Conservation (phyloP, 2,329 filamentous ascomycete genomes). For the Phoma herbarum region DNA sequence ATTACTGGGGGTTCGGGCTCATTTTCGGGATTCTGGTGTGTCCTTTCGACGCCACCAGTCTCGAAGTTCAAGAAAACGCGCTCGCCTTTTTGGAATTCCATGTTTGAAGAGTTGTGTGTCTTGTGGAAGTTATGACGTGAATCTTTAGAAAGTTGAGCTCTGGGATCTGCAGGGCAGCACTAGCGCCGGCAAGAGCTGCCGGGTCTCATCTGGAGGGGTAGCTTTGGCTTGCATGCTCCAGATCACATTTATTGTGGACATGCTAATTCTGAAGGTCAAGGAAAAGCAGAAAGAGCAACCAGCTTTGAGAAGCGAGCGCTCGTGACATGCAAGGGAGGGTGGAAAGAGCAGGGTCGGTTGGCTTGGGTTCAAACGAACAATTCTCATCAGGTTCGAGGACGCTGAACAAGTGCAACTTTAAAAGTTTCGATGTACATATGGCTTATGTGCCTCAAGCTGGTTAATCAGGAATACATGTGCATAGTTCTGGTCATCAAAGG, state of each 20-base stretch:
- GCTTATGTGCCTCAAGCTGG: background rate
- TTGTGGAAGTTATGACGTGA: slow-evolving; percentile 9
- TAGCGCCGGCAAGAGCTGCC: slow-evolving; percentile 21
- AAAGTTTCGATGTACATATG: background rate
- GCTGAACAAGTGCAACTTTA: background rate
- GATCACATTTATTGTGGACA: background rate
- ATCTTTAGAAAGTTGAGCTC: slow-evolving; percentile 4
- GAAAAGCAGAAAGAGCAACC: background rate
- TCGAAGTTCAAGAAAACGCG: slow-evolving; percentile 69
- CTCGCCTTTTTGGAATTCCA: slow-evolving; percentile 64
- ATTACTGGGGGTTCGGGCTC: slow-evolving; percentile 27
- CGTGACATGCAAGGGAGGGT: background rate
- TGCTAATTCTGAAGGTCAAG: background rate
- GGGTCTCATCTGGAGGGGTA: background rate
- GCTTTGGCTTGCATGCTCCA: background rate
- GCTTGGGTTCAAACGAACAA: background rate
- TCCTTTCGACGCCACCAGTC: slow-evolving; percentile 58
- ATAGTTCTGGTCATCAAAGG: background rate
- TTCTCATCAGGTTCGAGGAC: background rate
- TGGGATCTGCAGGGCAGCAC: slow-evolving; percentile 16
- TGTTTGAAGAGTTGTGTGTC: slow-evolving; percentile 22
- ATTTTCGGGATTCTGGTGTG: slow-evolving; percentile 33
- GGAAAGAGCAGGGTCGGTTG: background rate
- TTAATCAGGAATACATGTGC: background rate
- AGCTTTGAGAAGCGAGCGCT: background rate